Percentiles rank a stretch among this genome's conserved stretches.
Conservation (phyloP, 805 yeast genomes). For the Wickerhamiella galacta region DNA sequence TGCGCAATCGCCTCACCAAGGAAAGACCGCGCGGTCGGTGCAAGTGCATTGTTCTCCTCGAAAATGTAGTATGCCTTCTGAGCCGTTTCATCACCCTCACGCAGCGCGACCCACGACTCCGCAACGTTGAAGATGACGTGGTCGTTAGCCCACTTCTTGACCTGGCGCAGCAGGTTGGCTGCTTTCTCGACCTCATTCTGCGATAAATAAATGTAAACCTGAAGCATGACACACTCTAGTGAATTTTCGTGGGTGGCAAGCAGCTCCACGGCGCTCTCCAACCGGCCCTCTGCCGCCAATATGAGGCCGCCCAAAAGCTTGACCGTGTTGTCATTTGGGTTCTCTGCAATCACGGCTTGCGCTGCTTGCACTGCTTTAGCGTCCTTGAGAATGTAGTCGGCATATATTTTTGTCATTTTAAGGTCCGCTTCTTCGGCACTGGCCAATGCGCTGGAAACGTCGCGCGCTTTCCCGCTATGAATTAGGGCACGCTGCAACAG, state of each 20-base stretch:
- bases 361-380: constrained; percentile 11
- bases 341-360: constrained; percentile 11
- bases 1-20: constrained; percentile 57
- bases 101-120: constrained; percentile 51
- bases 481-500: constrained; percentile 25
- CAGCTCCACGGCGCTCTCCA: constrained; percentile 29
- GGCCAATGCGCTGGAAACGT: constrained; percentile 11
- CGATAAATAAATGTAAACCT: constrained; percentile 25
- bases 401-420: constrained; percentile 12
- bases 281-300: constrained; percentile 25
- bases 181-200: constrained; percentile 32
- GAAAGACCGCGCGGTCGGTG: constrained; percentile 34
- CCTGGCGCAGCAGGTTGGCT: constrained; percentile 27
- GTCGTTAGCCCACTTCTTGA: constrained; percentile 43
- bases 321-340: constrained; percentile 19
- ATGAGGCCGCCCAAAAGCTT: constrained; percentile 28
- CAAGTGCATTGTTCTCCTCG: constrained; percentile 43
- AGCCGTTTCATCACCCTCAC: constrained; percentile 24
- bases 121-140: constrained; percentile 60
- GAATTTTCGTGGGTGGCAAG: constrained; percentile 25
- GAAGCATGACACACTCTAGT: constrained; percentile 23
- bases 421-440: neutral
- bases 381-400: constrained; percentile 14
- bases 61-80: constrained; percentile 28
- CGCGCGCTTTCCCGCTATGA: constrained; percentile 20